These are phyloP conservation scores for Pseudohyphozyma bogoriensis DNA, from an alignment of 768 basidiomycete species.

Conservation along the genomic window DNA sequence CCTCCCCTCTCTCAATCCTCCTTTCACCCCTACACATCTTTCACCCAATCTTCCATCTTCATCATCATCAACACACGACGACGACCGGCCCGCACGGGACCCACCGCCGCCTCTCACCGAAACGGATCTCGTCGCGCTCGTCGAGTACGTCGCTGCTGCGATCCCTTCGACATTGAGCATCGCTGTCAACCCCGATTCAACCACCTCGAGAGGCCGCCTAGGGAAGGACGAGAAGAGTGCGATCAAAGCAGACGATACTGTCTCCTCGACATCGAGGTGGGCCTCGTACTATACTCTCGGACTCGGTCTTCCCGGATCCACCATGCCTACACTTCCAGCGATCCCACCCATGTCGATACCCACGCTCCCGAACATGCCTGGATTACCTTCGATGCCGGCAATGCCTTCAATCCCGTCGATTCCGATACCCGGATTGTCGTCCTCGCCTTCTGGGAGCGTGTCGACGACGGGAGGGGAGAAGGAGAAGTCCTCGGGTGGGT, in stretches of 20 bases:
- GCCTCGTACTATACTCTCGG: not conserved
- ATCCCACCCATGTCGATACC: too few relatives aligned
- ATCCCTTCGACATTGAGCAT: not conserved
- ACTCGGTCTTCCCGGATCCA: too few relatives aligned
- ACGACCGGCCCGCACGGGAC: not conserved
- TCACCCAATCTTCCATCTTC: too few relatives aligned
- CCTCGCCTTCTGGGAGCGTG: not conserved
- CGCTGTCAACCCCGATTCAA: not conserved
- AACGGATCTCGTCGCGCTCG: slow-evolving; percentile 10
- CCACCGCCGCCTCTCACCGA: slow-evolving; percentile 2
- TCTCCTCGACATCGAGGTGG: too few relatives aligned
- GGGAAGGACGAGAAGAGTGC: not conserved
- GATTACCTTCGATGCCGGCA: not conserved
- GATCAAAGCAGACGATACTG: not conserved
- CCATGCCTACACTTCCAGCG: too few relatives aligned
- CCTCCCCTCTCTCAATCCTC: not conserved
- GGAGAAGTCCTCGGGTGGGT: too few relatives aligned
- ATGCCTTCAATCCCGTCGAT: not conserved
- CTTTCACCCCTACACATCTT: not conserved
- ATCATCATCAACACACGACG: too few relatives aligned
- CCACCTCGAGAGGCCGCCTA: not conserved
- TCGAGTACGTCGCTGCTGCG: not conserved
- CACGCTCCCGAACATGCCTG: not conserved
- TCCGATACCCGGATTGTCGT: not conserved
- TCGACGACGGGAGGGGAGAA: too few relatives aligned